Percentiles rank a stretch among this genome's conserved stretches.
Conservation (phyloP, 305 asterid species). For the Solanum hybrid region DNA sequence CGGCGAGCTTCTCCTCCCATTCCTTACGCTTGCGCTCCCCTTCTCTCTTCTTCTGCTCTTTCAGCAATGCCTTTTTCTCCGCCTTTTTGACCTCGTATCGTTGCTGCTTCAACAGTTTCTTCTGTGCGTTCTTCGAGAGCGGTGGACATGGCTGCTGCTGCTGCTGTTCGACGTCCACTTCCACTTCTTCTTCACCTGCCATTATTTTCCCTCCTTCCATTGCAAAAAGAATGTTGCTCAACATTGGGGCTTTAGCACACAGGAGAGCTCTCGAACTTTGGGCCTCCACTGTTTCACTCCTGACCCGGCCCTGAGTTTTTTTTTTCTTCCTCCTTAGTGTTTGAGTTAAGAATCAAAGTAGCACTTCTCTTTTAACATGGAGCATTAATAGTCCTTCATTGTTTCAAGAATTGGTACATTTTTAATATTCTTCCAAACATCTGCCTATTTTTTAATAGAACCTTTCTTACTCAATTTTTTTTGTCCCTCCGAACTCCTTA, state of each 20-base stretch:
- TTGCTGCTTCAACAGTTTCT: conserved; percentile 70
- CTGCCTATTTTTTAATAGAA: no score
- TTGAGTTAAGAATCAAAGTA: no score
- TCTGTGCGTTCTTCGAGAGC: conserved; percentile 73
- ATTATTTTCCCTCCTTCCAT: background rate
- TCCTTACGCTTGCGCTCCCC: conserved; percentile 73
- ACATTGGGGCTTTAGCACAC: background rate
- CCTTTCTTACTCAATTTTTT: no score
- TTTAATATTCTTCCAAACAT: no score
- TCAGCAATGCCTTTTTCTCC: conserved; percentile 58
- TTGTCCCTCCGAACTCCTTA: no score
- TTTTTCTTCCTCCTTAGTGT: no score
- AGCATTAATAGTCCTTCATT: no score
- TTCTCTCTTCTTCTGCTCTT: conserved; percentile 63
- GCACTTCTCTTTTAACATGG: no score
- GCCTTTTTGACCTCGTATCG: conserved; percentile 71
- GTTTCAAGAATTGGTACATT: no score
- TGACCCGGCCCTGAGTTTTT: background rate
- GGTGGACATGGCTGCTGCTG: conserved; percentile 13
- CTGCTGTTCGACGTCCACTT: background rate
- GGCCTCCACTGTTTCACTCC: background rate
- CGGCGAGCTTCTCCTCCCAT: conserved; percentile 62
- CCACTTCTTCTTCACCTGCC: background rate
- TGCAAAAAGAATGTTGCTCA: background rate
- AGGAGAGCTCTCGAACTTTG: background rate